Base-by-base conservation (phyloP, 1,139 yeast species). In the Candida dubliniensis region DNA sequence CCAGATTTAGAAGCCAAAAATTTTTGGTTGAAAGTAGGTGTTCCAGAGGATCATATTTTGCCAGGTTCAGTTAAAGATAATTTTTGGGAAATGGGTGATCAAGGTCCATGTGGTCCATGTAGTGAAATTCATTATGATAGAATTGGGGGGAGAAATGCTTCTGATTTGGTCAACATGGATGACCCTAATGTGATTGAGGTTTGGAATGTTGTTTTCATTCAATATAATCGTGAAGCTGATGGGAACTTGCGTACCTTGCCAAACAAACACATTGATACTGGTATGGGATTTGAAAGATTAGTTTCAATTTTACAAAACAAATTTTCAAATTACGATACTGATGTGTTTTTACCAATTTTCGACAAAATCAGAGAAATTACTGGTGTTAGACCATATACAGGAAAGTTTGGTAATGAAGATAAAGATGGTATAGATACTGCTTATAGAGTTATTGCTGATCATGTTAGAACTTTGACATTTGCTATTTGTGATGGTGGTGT, bases 81-180 rank as follows among this genome's bases (percentile, higher is more conserved):
- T 72, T 93, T 93, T 67, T 93, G 99, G 99, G 99, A 95, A 74
- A 93, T 93, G 99, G 99, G 99, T 57, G 99, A 95, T 63, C 98
- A 91, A 72, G 99, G 99, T 54, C 99, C 99, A 38, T 93, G 99
- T 75, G 99, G 99, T 51, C 99, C 99, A 41, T 95, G 99, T 72
- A 87, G 96, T 14, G 99, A 93, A 68, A 80, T 93, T 56, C 99
- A 93, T 67, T 93, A 89, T 67, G 99, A 93, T 66, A 83, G 99
- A 69, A 89, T 93, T 53, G 99, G 99, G 50, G 97, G 97, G 45
- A 82, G 99, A 73, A 91, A 93, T 61, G 99, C 98, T 47, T 77
- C 97, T 30, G 63, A 70, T 54, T 76, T 93, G 55, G 99, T 93
- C 56, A 93, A 93, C 66, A 81, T 81, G 82, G 99, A 93, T 67